Evolutionary conservation across 2,329 filamentous ascomycete genomes (phyloP).

Genomic region (Aphanocladium album): DNA sequence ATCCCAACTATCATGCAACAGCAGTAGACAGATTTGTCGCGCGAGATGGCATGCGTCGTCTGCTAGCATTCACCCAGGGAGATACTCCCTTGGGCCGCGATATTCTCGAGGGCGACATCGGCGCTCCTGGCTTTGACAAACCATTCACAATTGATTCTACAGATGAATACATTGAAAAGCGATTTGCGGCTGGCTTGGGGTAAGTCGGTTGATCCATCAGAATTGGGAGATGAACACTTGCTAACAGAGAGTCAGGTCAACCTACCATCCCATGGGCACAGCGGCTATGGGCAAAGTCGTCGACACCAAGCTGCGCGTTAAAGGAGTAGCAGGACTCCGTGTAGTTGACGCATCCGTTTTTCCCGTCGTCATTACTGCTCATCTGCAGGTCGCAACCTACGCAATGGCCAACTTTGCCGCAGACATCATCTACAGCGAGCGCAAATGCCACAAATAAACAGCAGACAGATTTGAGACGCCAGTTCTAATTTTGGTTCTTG

Average conservation of each 20-base stretch:
- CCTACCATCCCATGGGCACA: constrained; percentile 25
- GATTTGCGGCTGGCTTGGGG: constrained; percentile 17
- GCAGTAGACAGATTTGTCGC: constrained; percentile 25
- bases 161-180: constrained; percentile 25
- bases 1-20: constrained; percentile 27
- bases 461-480: no score
- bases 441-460: not conserved
- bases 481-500: no score
- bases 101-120: constrained; percentile 21
- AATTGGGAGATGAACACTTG: not conserved
- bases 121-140: constrained; percentile 17
- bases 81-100: constrained; percentile 18
- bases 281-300: constrained; percentile 41
- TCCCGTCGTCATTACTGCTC: constrained; percentile 28
- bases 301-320: constrained; percentile 31
- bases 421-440: constrained; percentile 39
- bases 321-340: constrained; percentile 32
- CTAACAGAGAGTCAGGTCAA: constrained; percentile 15
- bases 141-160: constrained; percentile 18
- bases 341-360: constrained; percentile 36
- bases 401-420: constrained; percentile 56
- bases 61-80: constrained; percentile 19
- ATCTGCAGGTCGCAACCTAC: constrained; percentile 46
- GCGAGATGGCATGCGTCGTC: constrained; percentile 22
- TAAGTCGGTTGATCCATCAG: not conserved